These are phyloP conservation scores for Ogataea hybrid DNA, from an alignment of 1,139 yeast genomes.

Conservation along the genomic window DNA sequence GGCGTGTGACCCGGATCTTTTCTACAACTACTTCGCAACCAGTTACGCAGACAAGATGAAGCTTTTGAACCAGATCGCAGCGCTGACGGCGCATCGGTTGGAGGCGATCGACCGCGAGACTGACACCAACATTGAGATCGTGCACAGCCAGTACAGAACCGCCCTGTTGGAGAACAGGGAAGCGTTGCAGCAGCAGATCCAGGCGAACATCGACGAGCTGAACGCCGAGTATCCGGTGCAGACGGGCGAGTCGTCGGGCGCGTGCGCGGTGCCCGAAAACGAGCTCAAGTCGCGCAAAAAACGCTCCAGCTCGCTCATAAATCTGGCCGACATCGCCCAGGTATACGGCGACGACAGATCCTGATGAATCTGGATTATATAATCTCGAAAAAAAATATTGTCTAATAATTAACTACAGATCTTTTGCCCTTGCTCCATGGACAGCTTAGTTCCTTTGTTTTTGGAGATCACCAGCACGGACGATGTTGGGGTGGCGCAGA, in stretches of 20 bases:
- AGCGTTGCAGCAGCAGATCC: slow-evolving; percentile 16
- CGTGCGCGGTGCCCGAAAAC: slow-evolving; percentile 3
- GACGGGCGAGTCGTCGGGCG: not conserved
- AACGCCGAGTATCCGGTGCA: slow-evolving; percentile 24
- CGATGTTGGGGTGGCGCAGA: slow-evolving; percentile 68
- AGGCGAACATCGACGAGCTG: slow-evolving; percentile 20
- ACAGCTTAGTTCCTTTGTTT: slow-evolving; percentile 64
- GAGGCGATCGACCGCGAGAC: slow-evolving; percentile 20
- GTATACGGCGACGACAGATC: slow-evolving; percentile 2
- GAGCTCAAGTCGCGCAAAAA: slow-evolving; percentile 10
- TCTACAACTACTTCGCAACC: slow-evolving; percentile 26
- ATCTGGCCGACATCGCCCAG: slow-evolving; percentile 7
- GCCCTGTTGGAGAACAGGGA: slow-evolving; percentile 26
- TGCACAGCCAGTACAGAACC: slow-evolving; percentile 24
- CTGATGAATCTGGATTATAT: not conserved
- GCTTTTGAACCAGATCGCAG: slow-evolving; percentile 9
- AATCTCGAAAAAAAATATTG: not conserved
- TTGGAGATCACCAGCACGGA: slow-evolving; percentile 80
- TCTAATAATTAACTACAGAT: not conserved
- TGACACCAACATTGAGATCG: slow-evolving; percentile 14
- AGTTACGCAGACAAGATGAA: slow-evolving; percentile 13
- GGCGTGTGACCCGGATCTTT: slow-evolving; percentile 24
- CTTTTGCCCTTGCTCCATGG: slow-evolving; percentile 20
- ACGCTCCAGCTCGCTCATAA: slow-evolving; percentile 3
- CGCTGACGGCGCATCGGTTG: slow-evolving; percentile 13